These are phyloP conservation scores for Fusarium albidum DNA, from an alignment of 2,329 filamentous ascomycete genomes.

Conservation along the genomic window DNA sequence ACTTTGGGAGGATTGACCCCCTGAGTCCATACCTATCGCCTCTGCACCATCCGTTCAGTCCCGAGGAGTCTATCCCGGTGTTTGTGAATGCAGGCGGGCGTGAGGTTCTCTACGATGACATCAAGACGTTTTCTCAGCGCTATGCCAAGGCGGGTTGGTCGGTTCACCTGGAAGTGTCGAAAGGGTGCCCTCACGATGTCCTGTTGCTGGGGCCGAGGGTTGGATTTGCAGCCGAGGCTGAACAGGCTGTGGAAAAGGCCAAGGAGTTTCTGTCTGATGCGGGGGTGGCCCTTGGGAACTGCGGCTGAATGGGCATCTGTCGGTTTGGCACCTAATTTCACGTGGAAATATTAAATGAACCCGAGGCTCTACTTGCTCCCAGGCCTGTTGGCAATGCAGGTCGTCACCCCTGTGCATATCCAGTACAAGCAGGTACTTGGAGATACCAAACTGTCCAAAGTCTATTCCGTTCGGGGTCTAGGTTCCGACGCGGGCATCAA, in stretches of 20 bases:
- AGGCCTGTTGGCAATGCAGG: too few species aligned
- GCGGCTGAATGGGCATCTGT: neutral
- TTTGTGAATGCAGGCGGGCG: conserved; percentile 27
- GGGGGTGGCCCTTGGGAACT: conserved; percentile 16
- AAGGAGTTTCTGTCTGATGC: conserved; percentile 18
- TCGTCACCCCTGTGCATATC: too few species aligned
- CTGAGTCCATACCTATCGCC: conserved; percentile 28
- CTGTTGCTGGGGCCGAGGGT: conserved; percentile 25
- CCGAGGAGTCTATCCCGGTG: conserved; percentile 11
- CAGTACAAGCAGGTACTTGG: too few species aligned
- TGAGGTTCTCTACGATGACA: conserved; percentile 31
- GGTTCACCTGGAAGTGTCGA: conserved; percentile 24
- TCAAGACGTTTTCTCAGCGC: conserved; percentile 20
- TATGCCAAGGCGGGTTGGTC: conserved; percentile 29
- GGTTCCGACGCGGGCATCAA: too few species aligned
- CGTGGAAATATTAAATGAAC: too few species aligned
- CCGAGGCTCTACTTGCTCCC: too few species aligned
- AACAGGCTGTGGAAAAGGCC: conserved; percentile 24
- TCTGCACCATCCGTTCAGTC: conserved; percentile 26
- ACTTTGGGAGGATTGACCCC: conserved; percentile 20
- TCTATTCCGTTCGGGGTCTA: too few species aligned
- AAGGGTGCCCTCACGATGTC: conserved; percentile 32
- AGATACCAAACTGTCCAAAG: too few species aligned
- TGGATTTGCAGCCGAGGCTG: conserved; percentile 26
- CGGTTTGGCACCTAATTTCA: too few species aligned